Conservation (phyloP, 2,329 filamentous ascomycete genomes). For the Tolypocladium cylindrosporum region DNA sequence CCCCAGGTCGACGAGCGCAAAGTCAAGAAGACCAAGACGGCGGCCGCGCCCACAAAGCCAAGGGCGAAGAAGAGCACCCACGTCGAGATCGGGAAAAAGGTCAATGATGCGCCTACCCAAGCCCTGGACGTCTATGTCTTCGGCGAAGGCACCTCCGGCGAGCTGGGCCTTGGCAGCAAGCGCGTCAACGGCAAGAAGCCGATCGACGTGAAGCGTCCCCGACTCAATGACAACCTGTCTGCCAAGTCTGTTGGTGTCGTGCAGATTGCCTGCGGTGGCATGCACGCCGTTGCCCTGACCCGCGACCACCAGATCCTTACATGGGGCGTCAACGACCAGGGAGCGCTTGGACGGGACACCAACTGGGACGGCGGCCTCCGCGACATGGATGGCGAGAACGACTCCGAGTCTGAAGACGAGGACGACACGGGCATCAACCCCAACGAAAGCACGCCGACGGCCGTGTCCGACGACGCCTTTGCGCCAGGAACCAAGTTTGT, state of each 20-base stretch:
- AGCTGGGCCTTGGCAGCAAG: conserved; percentile 68
- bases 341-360: conserved; percentile 68
- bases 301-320: conserved; percentile 73
- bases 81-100: conserved; percentile 1
- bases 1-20: conserved; percentile 17
- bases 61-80: conserved; percentile 1
- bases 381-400: conserved; percentile 42
- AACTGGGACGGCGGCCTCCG: conserved; percentile 54
- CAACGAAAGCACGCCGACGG: conserved; percentile 56
- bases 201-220: conserved; percentile 72
- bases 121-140: conserved; percentile 69
- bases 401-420: conserved; percentile 48
- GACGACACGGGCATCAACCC: conserved; percentile 60
- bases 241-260: conserved; percentile 62
- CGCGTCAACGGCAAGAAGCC: conserved; percentile 47
- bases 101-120: conserved; percentile 38
- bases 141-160: conserved; percentile 69
- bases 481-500: conserved; percentile 49
- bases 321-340: conserved; percentile 83
- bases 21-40: conserved; percentile 50
- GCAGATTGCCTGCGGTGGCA: conserved; percentile 67
- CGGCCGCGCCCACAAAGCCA: conserved; percentile 11
- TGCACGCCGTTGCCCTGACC: conserved; percentile 71
- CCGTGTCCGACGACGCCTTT: conserved; percentile 49
- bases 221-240: conserved; percentile 59